Percentiles rank a stretch among this genome's conserved stretches.
Conservation (phyloP, 331 rosid genomes). For the Spiraea crenata region DNA sequence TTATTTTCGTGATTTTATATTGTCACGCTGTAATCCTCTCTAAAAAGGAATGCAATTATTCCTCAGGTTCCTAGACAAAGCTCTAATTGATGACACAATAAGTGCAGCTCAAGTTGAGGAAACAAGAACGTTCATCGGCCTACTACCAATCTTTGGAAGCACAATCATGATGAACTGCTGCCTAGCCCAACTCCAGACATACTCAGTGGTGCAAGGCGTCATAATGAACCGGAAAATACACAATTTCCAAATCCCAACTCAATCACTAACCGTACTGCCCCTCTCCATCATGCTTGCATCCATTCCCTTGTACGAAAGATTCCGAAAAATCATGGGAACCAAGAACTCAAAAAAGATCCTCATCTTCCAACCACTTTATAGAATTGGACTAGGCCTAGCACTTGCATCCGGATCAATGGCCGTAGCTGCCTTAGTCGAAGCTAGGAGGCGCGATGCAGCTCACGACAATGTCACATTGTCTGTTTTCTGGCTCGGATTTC, state of each 20-base stretch:
- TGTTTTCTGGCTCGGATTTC: conserved; percentile 35
- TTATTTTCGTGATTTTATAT: too few species aligned
- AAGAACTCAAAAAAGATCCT: neutral
- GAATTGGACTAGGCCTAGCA: conserved; percentile 37
- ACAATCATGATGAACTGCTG: conserved; percentile 42
- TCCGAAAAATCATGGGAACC: neutral
- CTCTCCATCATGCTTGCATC: conserved; percentile 23
- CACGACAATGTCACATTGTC: conserved; percentile 17
- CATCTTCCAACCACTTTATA: conserved; percentile 26
- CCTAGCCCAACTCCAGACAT: conserved; percentile 34
- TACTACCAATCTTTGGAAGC: conserved; percentile 28
- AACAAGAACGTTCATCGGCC: conserved; percentile 34
- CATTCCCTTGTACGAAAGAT: conserved; percentile 21
- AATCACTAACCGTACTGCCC: conserved; percentile 25
- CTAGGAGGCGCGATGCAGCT: conserved; percentile 28
- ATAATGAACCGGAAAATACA: conserved; percentile 29
- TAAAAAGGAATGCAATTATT: neutral
- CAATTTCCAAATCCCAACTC: conserved; percentile 31
- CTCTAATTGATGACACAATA: conserved; percentile 19
- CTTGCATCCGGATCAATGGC: conserved; percentile 36
- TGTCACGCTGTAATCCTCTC: neutral
- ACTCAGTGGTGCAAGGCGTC: conserved; percentile 35
- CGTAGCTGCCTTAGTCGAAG: conserved; percentile 32
- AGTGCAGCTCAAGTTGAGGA: conserved; percentile 25
- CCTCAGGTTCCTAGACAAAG: conserved; percentile 28